Percentiles rank a stretch among this genome's conserved stretches.
phyloP scores from a whole-genome alignment of 2,329 filamentous ascomycete species.

The Neocatenulostroma microsporum region DNA sequence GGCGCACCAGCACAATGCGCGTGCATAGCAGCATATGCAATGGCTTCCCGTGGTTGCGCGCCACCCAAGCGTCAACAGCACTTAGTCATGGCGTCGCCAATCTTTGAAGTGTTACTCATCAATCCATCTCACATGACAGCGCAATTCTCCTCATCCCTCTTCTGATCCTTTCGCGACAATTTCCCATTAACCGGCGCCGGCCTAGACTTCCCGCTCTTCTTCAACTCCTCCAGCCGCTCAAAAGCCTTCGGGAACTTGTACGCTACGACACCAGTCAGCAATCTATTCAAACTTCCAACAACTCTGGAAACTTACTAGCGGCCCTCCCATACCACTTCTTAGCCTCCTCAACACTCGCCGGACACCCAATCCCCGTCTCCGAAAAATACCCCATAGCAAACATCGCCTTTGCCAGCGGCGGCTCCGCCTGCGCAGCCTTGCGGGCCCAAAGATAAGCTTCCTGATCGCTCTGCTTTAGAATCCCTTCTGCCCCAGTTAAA shows the following conservation, averaged over 20 bases:
- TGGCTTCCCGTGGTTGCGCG: too few species aligned
- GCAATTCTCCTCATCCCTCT: slow-evolving; percentile 84
- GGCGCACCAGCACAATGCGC: too few species aligned
- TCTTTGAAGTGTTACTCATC: too few species aligned
- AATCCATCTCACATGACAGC: slow-evolving; percentile 67
- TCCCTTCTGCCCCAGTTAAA: slow-evolving; percentile 78
- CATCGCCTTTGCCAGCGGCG: slow-evolving; percentile 74
- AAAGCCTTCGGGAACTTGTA: slow-evolving; percentile 92
- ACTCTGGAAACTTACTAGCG: slow-evolving; percentile 69
- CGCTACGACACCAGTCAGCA: slow-evolving; percentile 45
- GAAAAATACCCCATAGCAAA: slow-evolving; percentile 99
- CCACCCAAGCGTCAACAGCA: too few species aligned
- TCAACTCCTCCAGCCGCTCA: slow-evolving; percentile 86
- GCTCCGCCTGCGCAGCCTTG: slow-evolving; percentile 78
- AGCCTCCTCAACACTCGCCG: slow-evolving; percentile 82
- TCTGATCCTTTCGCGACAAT: slow-evolving; percentile 72
- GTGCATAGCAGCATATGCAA: too few species aligned
- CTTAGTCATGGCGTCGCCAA: too few species aligned
- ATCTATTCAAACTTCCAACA: not conserved
- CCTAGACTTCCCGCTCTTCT: slow-evolving; percentile 58
- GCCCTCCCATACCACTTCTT: slow-evolving; percentile 98
- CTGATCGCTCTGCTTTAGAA: slow-evolving; percentile 84
- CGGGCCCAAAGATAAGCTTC: slow-evolving; percentile 96
- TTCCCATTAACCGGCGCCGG: slow-evolving; percentile 55
- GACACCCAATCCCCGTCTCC: slow-evolving; percentile 84